Base-by-base conservation (phyloP, 768 basidiomycete species). In the Cytidiella melzeri region DNA sequence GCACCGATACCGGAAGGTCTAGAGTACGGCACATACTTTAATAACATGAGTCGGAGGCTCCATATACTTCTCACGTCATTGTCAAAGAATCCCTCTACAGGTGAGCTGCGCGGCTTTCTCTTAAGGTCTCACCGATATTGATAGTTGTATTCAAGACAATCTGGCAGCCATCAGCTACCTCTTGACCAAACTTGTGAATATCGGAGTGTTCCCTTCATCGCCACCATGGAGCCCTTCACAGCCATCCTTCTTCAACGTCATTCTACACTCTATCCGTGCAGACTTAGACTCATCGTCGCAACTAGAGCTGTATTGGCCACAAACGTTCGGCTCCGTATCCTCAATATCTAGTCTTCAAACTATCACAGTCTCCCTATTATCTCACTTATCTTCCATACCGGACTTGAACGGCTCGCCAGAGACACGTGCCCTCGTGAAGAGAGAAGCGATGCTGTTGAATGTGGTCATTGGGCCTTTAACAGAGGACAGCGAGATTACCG, bases 231-330 rank as follows among this genome's bases (percentile, higher is more conserved):
- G 76, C 2, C 75, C 72, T n/a, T 79, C 80, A 0, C 84, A 84
- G 48, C 72, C 82, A 5, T 89, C 84, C 1, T 92, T 91, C 68
- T 90, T 87, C 64, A 62, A 66, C 23, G 61, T 71, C 2, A 71
- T 68, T 3, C 64, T 83, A 26, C 70, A 77, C 5, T 65, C 61
- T 11, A 76, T 89, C 39, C 77, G 75, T 24, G 39, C 49, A 19
- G 69, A 71, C 20, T 55, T 79, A 9, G 47, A 53, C 34, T 59
- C 62, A 13, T 55, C 49, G 10, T 38, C 55, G 1, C 47, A 59
- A 3, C 88, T 84, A 63, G 72, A 70, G 25, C 55, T 57, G 15
- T 64, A 73, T 24, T 87, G 84, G 84, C 62, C 64, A 13, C 62
- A 64, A 5, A 48, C 79, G 18, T 58, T 83, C 30, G 65, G 62